phyloP scores from a whole-genome alignment of 2,329 filamentous ascomycete genomes.

The Alternaria postmessia region DNA sequence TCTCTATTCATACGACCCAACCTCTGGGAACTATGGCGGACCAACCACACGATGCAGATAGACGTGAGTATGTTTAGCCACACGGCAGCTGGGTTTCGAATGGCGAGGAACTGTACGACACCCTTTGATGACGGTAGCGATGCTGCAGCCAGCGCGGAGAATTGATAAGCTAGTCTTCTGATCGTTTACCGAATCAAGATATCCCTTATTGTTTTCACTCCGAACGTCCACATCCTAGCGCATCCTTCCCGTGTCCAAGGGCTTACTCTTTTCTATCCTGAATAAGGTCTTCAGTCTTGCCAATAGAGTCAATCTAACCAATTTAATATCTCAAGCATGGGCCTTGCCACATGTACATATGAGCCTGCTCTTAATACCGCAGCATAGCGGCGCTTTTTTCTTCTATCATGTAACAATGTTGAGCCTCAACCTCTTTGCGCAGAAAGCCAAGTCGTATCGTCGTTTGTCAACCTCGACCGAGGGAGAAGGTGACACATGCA shows the following conservation, averaged over 20 bases:
- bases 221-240: neutral
- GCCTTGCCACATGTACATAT: neutral
- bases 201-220: neutral
- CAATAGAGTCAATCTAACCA: neutral
- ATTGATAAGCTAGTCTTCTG: neutral
- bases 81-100: neutral
- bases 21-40: neutral
- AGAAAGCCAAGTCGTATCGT: constrained; percentile 1
- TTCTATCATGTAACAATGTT: neutral
- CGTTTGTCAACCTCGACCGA: constrained; percentile 3
- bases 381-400: neutral
- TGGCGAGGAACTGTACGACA: constrained; percentile 11
- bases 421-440: constrained; percentile 10
- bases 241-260: neutral
- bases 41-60: too few species aligned
- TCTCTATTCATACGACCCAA: neutral
- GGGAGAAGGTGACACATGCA: neutral
- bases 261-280: constrained; percentile 9
- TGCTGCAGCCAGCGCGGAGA: neutral
- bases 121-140: constrained; percentile 2
- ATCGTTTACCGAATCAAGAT: neutral
- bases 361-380: neutral
- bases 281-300: constrained; percentile 5
- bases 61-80: neutral
- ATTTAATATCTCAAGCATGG: neutral